These are phyloP conservation scores for Geosiphon pyriformis DNA, from an alignment of 192 early-diverging fungal genomes.

Conservation along the genomic window DNA sequence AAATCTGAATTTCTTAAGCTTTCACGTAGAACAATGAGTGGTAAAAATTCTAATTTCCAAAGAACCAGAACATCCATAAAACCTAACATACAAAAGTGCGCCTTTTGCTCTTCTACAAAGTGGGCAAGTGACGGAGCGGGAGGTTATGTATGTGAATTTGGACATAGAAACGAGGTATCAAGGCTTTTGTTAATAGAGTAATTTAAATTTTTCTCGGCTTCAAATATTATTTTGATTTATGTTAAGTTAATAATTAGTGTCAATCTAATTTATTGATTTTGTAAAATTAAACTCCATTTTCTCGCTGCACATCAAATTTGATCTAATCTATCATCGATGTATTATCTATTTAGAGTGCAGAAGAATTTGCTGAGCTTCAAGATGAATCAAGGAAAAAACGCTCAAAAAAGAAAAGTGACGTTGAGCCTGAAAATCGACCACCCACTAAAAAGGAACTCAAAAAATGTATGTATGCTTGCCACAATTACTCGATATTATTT, in stretches of 20 bases:
- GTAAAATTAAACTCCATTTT: no score
- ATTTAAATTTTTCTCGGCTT: neutral
- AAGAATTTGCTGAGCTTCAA: no score
- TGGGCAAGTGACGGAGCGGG: slow-evolving; percentile 4
- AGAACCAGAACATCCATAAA: no score
- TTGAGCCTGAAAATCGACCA: neutral
- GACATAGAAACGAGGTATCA: slow-evolving; percentile 11
- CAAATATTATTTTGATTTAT: neutral
- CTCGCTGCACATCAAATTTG: no score
- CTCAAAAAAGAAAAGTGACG: neutral
- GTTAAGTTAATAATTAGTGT: neutral
- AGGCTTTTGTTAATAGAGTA: neutral
- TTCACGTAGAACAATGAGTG: no score
- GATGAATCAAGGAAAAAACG: neutral
- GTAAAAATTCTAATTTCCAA: no score
- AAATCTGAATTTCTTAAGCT: no score
- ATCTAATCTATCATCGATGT: no score
- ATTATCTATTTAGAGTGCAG: no score
- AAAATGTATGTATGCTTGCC: neutral
- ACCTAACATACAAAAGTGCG: neutral
- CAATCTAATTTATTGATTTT: no score
- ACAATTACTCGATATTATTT: neutral
- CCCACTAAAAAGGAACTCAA: neutral
- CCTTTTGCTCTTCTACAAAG: neutral
- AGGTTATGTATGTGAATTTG: slow-evolving; percentile 9